These are phyloP conservation scores for Letharia columbiana DNA, from an alignment of 495 filamentous ascomycete genomes.

Conservation along the genomic window DNA sequence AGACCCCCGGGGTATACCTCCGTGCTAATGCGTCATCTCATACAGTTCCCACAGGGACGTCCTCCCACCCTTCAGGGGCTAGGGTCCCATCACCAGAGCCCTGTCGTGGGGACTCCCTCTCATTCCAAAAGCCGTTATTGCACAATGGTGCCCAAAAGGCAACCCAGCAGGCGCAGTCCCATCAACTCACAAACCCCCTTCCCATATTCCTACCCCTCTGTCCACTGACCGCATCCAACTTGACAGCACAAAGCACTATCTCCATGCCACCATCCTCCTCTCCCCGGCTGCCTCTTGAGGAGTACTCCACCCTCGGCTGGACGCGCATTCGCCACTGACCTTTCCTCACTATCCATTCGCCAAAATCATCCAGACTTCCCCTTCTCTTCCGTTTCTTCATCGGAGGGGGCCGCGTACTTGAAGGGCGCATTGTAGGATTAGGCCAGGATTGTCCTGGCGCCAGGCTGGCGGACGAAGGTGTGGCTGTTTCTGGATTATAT, in stretches of 20 bases:
- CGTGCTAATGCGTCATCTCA: background rate
- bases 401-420: conserved; percentile 24
- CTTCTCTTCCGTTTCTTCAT: conserved; percentile 44
- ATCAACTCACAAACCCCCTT: conserved; percentile 52
- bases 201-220: conserved; percentile 60
- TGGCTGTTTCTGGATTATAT: background rate
- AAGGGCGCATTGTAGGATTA: conserved; percentile 4
- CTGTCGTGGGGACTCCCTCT: background rate
- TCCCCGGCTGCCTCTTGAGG: conserved; percentile 4
- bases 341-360: conserved; percentile 63
- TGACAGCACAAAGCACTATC: conserved; percentile 68
- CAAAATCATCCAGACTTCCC: conserved; percentile 28
- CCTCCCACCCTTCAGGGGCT: background rate
- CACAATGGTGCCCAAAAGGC: background rate
- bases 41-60: background rate
- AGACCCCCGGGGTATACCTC: background rate
- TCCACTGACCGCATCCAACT: conserved; percentile 64
- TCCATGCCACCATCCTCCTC: conserved; percentile 36
- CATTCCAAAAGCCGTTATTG: background rate
- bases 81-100: background rate
- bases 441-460: conserved; percentile 7
- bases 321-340: conserved; percentile 79
- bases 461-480: background rate
- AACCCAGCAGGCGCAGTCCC: background rate
- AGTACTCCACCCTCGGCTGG: conserved; percentile 32